Evolutionary conservation across 73 alveolate species (phyloP), one percentile per base, ranked within the genome.

Genomic region (Uronychia setigera): DNA sequence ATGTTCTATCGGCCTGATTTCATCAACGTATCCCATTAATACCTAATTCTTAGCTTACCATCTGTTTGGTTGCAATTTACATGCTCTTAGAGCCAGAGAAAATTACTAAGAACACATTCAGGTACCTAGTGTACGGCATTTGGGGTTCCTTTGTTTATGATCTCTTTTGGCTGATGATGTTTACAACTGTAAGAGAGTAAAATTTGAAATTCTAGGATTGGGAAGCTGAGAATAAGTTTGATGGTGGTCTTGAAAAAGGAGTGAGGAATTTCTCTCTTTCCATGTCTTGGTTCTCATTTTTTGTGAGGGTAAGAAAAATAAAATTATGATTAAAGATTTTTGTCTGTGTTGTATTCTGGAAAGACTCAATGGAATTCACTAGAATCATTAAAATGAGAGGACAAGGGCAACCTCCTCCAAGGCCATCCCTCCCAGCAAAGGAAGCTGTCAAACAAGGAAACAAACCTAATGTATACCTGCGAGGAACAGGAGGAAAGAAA

Each of bases 341-440:
- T 33, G 85, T 83, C 9, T 79, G 84, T 27, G 1, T 83, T 33
- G 91, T 83, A 1, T 83, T 83, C 85, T 83, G 91, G 91, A 83
- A 83, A 76, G 91, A 83, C 79, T 83, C 91, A 31, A 29, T 83
- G 28, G 91, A 83, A 29, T 83, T 83, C 85, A 76, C n/a, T 28
- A 1, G 91, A 1, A 83, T 83, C 77, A 83, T 83, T 19, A 46
- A 46, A 19, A 46, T 46, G 67, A 46, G 67, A 46, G 67, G 67
- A 46, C 67, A 46, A 19, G 67, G 19, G n/a, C n/a, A n/a, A n/a
- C n/a, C 67, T 19, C n/a, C 67, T 46, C 5, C 19, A 46, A 46
- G 19, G 67, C 5, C 67, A 5, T 19, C 19, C n/a, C 67, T 46
- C 67, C 67, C 19, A 46, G 5, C 19, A 19, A 5, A 46, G 19